A percentile compares a stretch with the other conserved stretches of the same genome.
phyloP scores from a whole-genome alignment of 2,329 filamentous ascomycete species.

The Alternaria arbusti region DNA sequence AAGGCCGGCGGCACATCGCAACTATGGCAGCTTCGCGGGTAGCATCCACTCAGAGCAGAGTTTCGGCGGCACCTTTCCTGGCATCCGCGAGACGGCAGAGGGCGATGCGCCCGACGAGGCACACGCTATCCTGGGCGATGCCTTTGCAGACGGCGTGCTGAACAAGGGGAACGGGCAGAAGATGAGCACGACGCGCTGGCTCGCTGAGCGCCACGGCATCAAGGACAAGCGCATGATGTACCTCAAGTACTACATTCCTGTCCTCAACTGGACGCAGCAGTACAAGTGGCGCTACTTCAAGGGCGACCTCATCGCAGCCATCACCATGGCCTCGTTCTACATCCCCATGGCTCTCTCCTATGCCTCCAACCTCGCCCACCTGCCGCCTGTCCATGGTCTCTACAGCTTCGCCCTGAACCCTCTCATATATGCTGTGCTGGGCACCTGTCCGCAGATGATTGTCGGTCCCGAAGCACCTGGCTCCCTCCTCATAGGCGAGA shows the following conservation, averaged over 20 bases:
- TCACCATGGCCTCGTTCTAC: conserved; percentile 99
- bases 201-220: conserved; percentile 76
- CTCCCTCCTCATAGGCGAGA: conserved; percentile 85
- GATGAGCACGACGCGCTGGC: conserved; percentile 73
- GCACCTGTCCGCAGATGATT: conserved; percentile 90
- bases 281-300: conserved; percentile 82
- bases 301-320: conserved; percentile 84
- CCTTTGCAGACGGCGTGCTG: conserved; percentile 53
- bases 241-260: conserved; percentile 89
- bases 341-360: conserved; percentile 96
- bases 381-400: conserved; percentile 90
- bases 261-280: conserved; percentile 86
- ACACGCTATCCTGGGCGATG: conserved; percentile 51
- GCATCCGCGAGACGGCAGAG: conserved; percentile 36
- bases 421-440: conserved; percentile 86
- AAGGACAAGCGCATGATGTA: conserved; percentile 78
- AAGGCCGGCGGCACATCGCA: conserved; percentile 61
- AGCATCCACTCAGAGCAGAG: conserved; percentile 55
- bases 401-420: conserved; percentile 96
- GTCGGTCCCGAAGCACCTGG: conserved; percentile 95
- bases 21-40: conserved; percentile 61
- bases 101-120: conserved; percentile 42
- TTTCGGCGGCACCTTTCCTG: conserved; percentile 47
- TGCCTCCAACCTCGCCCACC: conserved; percentile 88
- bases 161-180: conserved; percentile 59